Conservation (phyloP, 768 basidiomycete genomes). For the Ramaria sp. region DNA sequence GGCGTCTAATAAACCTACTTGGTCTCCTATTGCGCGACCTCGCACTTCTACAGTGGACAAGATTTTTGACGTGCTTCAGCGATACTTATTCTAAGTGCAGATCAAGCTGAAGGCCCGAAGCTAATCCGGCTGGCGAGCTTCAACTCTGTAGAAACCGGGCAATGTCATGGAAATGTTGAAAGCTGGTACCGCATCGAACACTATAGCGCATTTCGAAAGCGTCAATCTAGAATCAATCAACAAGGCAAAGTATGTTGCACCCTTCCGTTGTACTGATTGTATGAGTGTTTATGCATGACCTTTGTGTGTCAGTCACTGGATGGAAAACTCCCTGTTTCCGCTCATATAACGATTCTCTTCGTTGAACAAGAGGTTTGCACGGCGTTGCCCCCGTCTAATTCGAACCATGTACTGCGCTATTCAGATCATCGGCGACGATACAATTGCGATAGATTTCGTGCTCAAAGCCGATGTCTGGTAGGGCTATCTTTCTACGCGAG, state of each 20-base stretch:
- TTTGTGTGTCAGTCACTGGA: not conserved
- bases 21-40: too few relatives aligned
- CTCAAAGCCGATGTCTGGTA: slow-evolving; percentile 99
- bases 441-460: slow-evolving; percentile 83
- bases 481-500: slow-evolving; percentile 81
- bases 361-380: slow-evolving; percentile 87
- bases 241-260: slow-evolving; percentile 85
- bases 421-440: slow-evolving; percentile 90
- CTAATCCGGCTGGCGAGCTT: slow-evolving; percentile 48
- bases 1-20: too few relatives aligned
- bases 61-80: slow-evolving; percentile 55
- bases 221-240: slow-evolving; percentile 88
- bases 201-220: slow-evolving; percentile 69
- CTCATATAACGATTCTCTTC: slow-evolving; percentile 94
- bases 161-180: slow-evolving; percentile 87
- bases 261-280: too few relatives aligned
- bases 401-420: not conserved
- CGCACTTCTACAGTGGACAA: too few relatives aligned
- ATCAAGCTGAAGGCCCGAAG: slow-evolving; percentile 46
- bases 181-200: slow-evolving; percentile 60
- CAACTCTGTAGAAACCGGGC: slow-evolving; percentile 53
- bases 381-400: not conserved
- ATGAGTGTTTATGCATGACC: too few relatives aligned
- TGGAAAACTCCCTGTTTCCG: slow-evolving; percentile 69
- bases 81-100: slow-evolving; percentile 56